A percentile compares a stretch with the other conserved stretches of the same genome.
Evolutionary conservation across 192 early-diverging fungal species (phyloP).

Genomic region (Entomortierella chlamydospora): DNA sequence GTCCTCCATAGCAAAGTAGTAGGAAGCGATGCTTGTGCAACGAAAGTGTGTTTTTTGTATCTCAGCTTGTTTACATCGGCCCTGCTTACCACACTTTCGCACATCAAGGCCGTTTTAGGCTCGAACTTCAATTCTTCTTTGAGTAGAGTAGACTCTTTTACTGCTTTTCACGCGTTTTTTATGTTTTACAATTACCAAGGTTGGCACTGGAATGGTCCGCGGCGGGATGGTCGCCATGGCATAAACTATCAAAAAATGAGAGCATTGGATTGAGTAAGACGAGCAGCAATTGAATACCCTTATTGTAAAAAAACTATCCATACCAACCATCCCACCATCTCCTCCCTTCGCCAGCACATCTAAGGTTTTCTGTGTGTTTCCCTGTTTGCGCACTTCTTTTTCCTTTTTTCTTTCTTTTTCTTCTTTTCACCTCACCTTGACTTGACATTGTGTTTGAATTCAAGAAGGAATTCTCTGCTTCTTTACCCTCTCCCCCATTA

Average conservation of each 20-base stretch:
- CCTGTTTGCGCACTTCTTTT: slow-evolving; percentile 1
- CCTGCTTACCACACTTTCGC: slow-evolving; percentile 11
- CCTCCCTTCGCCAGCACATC: background rate
- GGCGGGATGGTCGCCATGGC: slow-evolving; percentile 8
- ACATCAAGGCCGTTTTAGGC: background rate
- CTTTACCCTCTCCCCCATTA: background rate
- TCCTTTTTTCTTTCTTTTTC: background rate
- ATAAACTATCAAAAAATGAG: background rate
- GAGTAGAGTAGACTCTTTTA: background rate
- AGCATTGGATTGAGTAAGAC: background rate
- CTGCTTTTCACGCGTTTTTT: background rate
- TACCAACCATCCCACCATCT: background rate
- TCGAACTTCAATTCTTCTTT: background rate
- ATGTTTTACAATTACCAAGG: slow-evolving; percentile 11
- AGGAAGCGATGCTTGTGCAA: slow-evolving; percentile 16
- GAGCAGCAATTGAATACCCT: background rate
- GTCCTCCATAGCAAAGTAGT: background rate
- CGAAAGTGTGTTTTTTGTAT: slow-evolving; percentile 11
- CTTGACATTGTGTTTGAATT: slow-evolving; percentile 45
- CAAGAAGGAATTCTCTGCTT: slow-evolving; percentile 11
- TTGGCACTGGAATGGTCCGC: slow-evolving; percentile 13
- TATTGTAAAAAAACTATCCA: background rate
- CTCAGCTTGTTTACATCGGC: slow-evolving; percentile 3
- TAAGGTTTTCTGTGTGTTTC: slow-evolving; percentile 1
- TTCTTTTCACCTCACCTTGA: slow-evolving; percentile 37